Base-by-base conservation (phyloP, 768 basidiomycete genomes). In the Lanmaoa pseudosensibilis region DNA sequence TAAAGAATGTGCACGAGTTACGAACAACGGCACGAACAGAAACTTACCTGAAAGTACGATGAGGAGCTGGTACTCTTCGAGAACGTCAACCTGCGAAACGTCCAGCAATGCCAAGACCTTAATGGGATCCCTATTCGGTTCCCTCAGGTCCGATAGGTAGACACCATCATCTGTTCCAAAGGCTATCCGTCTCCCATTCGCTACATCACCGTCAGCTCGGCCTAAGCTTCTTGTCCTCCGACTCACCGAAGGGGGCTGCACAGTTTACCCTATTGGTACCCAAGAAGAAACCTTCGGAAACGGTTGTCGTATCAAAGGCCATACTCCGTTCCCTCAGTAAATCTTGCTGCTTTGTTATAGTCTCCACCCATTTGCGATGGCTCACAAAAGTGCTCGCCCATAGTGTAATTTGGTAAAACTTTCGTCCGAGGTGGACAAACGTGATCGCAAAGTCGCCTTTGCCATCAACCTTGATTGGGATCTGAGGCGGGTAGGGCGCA, bases 151-250 rank as follows among this genome's bases (percentile, higher is more conserved):
- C 27, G 93, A 93, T 57, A 98, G 81, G 69, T 98, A 99, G 25
- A 99, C 90, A 25, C 97, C 97, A 61, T 98, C 94, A 65, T 95
- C 92, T 5, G 96, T 96, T n/a, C 96, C 97, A 72, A 95, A 98
- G 10, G 92, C 94, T 63, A 97, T 86, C 54, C 87, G 82, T 64
- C 88, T 78, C 13, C 94, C 96, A 54, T 83, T 83, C 66, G 82
- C 95, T 97, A 70, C 36, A 48, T 52, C 11, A 60, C 36, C 27
- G 18, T 60, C 50, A 64, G 53, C 32, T 45, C 4, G 19, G 16
- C 25, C 51, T 8, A n/a, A 25, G 19, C 0, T 19, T 8, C 39
- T 41, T 34, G 21, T 23, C 33, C n/a, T 36, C 56, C 36, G n/a
- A 86, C 94, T 77, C 67, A 98, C 96, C 69, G 59, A 79, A 86